Percentiles rank a stretch among this genome's conserved stretches.
These are phyloP conservation scores for Rubroboletus satanas DNA, from an alignment of 768 basidiomycete species.

Conservation along the genomic window DNA sequence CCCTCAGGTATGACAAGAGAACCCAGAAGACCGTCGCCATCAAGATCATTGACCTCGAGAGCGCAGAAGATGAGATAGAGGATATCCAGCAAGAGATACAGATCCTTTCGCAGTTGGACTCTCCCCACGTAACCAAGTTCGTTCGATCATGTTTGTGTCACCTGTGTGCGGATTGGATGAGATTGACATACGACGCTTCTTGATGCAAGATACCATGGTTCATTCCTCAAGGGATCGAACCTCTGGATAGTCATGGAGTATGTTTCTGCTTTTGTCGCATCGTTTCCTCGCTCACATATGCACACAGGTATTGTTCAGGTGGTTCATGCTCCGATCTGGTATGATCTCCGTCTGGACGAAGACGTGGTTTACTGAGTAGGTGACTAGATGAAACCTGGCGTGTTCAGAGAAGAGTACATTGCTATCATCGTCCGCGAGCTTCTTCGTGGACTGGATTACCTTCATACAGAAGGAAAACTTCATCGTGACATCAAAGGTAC, in stretches of 20 bases:
- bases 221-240: conserved; percentile 90
- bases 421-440: conserved; percentile 95
- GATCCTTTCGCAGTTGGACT: conserved; percentile 94
- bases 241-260: conserved; percentile 99
- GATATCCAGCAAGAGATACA: conserved; percentile 99
- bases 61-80: conserved; percentile 99
- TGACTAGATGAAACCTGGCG: conserved; percentile 93
- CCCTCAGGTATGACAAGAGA: conserved; percentile 78
- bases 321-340: conserved; percentile 98
- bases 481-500: conserved; percentile 99
- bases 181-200: conserved; percentile 30
- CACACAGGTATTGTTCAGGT: conserved; percentile 85
- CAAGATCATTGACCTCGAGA: conserved; percentile 99
- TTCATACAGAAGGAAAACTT: conserved; percentile 93
- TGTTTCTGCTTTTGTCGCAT: conserved; percentile 28
- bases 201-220: conserved; percentile 81
- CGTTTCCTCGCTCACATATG: conserved; percentile 8
- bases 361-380: conserved; percentile 6
- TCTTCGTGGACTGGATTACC: conserved; percentile 87
- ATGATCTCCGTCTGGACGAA: conserved; percentile 27
- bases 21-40: conserved; percentile 97
- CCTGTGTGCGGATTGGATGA: conserved; percentile 29
- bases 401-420: conserved; percentile 97
- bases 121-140: conserved; percentile 92
- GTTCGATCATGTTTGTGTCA: conserved; percentile 34